Conservation (phyloP, 306 rosid species). For the Carpinus fangiana region DNA sequence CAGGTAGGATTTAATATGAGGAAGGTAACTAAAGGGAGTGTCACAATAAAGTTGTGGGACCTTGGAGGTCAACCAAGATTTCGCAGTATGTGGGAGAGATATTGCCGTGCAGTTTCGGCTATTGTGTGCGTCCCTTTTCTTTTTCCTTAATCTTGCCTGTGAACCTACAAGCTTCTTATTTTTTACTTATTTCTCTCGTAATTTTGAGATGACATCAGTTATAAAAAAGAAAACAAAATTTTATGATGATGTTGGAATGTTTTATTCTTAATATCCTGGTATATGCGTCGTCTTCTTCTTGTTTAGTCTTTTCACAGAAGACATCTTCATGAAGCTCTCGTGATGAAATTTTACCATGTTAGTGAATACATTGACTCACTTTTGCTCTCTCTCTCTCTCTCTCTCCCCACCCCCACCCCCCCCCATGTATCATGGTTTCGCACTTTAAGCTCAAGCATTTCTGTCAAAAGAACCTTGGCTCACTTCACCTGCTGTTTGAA, state of each 20-base stretch:
- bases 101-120: conserved; percentile 68
- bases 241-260: neutral
- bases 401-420: neutral
- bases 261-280: neutral
- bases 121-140: conserved; percentile 49
- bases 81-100: conserved; percentile 81
- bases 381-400: neutral
- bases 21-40: conserved; percentile 71
- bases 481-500: neutral
- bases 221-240: neutral
- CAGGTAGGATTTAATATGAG: conserved; percentile 82
- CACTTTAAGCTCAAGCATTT: neutral
- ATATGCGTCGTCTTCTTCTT: neutral
- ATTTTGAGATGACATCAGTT: neutral
- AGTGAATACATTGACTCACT: neutral
- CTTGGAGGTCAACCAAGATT: conserved; percentile 79
- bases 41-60: conserved; percentile 69
- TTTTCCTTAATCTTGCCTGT: neutral
- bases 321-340: neutral
- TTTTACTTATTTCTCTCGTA: neutral
- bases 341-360: neutral
- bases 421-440: neutral
- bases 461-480: neutral
- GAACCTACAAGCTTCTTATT: neutral
- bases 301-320: neutral